Conservation (phyloP, 2,329 filamentous ascomycete species). For the Penicillium verrucosum region DNA sequence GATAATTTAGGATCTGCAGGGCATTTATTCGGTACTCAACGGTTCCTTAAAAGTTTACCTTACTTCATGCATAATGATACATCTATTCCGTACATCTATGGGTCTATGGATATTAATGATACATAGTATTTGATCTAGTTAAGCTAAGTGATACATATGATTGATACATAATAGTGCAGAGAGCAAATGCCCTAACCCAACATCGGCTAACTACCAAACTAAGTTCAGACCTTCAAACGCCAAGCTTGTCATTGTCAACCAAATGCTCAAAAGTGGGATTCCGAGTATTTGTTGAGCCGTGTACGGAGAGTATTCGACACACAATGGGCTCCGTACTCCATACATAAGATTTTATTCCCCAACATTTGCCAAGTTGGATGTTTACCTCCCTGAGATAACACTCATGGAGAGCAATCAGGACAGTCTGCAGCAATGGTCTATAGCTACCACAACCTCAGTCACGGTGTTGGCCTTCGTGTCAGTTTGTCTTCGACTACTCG, state of each 20-base stretch:
- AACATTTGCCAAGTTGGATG: neutral
- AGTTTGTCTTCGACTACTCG: slow-evolving; percentile 43
- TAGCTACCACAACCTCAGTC: slow-evolving; percentile 42
- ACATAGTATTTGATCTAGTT: too few relatives aligned
- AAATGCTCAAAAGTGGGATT: neutral
- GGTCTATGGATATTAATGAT: too few relatives aligned
- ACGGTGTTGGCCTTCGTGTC: slow-evolving; percentile 42
- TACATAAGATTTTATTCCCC: neutral
- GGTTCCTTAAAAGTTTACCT: neutral
- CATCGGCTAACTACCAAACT: neutral
- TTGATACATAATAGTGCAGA: neutral
- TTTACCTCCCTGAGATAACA: neutral
- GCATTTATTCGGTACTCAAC: neutral
- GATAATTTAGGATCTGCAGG: neutral
- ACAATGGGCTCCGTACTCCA: neutral
- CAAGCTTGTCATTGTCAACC: neutral
- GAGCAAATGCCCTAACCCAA: neutral
- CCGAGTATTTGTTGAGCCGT: neutral
- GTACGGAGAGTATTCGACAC: neutral
- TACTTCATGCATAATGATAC: too few relatives aligned
- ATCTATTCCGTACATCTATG: too few relatives aligned
- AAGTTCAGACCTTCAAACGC: neutral
- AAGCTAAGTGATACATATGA: neutral
- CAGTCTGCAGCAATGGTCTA: slow-evolving; percentile 45
- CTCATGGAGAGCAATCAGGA: neutral